Conservation (phyloP, 202 grass and related monocot genomes). For the Bolboschoenoplectus hybrid region DNA sequence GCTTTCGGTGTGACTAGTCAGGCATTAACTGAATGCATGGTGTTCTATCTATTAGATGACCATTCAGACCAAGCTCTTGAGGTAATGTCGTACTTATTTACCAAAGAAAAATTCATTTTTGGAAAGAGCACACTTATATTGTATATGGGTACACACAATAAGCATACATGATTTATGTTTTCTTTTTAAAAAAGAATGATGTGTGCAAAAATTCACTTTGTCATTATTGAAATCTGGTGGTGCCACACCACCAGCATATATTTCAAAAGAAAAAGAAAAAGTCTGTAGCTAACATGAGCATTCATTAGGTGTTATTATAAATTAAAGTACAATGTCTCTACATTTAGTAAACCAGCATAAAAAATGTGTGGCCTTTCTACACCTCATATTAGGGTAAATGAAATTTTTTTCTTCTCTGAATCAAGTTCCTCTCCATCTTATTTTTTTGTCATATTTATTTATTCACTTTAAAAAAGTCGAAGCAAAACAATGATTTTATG, state of each 20-base stretch:
- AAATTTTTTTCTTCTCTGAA: neutral
- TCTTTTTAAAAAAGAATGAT: neutral
- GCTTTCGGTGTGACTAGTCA: constrained; percentile 67
- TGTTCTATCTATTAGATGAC: constrained; percentile 88
- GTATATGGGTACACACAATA: neutral
- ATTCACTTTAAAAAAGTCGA: neutral
- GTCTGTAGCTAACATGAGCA: neutral
- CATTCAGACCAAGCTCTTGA: constrained; percentile 75
- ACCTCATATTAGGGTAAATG: neutral
- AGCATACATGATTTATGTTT: neutral
- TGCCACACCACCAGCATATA: neutral
- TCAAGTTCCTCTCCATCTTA: neutral
- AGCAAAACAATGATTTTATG: constrained; percentile 11
- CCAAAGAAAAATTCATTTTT: neutral
- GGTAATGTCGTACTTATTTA: constrained; percentile 47
- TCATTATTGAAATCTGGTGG: neutral
- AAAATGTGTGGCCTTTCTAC: neutral
- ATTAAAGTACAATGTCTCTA: neutral
- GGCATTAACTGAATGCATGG: constrained; percentile 72
- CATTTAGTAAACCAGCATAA: neutral
- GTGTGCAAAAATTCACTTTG: neutral
- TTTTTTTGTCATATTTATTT: neutral
- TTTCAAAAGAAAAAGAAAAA: neutral
- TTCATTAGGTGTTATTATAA: neutral
- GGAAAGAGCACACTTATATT: neutral